Base-by-base conservation (phyloP, 192 early-diverging fungal species). In the Umbelopsis vinacea region DNA sequence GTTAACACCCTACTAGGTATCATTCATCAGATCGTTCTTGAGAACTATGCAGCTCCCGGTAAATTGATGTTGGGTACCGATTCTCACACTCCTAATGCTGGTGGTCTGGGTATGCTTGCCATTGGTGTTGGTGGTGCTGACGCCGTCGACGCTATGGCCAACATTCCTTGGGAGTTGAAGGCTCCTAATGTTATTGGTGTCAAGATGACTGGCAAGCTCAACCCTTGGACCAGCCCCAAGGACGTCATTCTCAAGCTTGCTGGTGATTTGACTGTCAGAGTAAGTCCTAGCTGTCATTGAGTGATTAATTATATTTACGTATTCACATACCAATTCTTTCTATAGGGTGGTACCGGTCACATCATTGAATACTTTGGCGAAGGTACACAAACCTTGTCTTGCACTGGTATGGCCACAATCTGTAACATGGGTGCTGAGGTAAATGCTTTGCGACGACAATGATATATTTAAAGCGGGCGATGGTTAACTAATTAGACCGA, bases 101-200 rank as follows among this genome's bases (percentile, higher is more conserved):
- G 97, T 79, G 97, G 97, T 50, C 79, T 99, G 67, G 97, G 97
- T 63, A 96, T 94, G 87, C 86, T 98, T 76, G 97, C 97, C 19
- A 95, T 99, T 69, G 97, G 97, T 82, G 97, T 99, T 67, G 97
- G 97, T 70, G 97, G 97, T 79, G 97, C 97, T 43, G 97, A 99
- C 82, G 97, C 97, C 54, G 97, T 99, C 14, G 97, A 99, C 74
- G 97, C 96, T 24, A 99, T 99, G 97, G 95, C 96, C 11, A 84
- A 86, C 68, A 97, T 99, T 78, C 95, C 97, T 22, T 99, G 97
- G 97, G 96, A 99, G 84, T 83, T 99, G 71, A 98, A 97, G 86
- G 93, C 93, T 48, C 97, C 97, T 35, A 92, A 95, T 52, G 90
- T 97, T 14, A 87, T 98, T 87, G 97, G 97, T 84, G 91, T 99